Conservation (phyloP, 306 rosid species). For the Dalbergia oliveri region DNA sequence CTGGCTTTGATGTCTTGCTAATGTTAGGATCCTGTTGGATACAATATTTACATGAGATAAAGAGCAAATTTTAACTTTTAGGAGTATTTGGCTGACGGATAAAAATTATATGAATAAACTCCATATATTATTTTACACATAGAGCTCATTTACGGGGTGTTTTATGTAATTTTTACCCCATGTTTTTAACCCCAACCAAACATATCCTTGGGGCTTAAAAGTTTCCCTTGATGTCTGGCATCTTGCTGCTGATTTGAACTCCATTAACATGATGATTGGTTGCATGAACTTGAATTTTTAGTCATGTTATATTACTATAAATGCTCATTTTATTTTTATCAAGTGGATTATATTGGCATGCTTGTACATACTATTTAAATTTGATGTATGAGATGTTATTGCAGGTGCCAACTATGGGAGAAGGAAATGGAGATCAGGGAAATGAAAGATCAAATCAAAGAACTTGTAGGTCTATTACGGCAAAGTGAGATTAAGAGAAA, state of each 20-base stretch:
- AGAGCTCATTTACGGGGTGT: too few relatives aligned
- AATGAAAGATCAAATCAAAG: constrained; percentile 95
- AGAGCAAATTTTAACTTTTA: not conserved
- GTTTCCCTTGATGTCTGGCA: not conserved
- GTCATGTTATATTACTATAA: constrained; percentile 29
- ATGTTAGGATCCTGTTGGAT: constrained; percentile 12
- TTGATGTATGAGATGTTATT: constrained; percentile 40
- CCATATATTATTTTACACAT: too few relatives aligned
- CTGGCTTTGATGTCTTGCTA: constrained; percentile 5
- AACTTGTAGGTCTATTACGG: constrained; percentile 89
- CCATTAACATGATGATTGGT: constrained; percentile 11
- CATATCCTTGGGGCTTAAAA: not conserved
- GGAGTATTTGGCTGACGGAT: too few relatives aligned
- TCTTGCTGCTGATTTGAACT: constrained; percentile 31
- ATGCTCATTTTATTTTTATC: constrained; percentile 19
- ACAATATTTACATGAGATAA: not conserved
- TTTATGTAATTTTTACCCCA: too few relatives aligned
- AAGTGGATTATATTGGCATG: constrained; percentile 12
- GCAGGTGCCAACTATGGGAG: constrained; percentile 96
- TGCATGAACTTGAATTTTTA: constrained; percentile 7
- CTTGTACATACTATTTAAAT: constrained; percentile 30
- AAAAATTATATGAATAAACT: too few relatives aligned
- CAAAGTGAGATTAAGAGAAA: constrained; percentile 91
- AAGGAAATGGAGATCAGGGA: constrained; percentile 84
- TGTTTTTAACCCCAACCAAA: too few relatives aligned